Conservation (phyloP, 495 filamentous ascomycete genomes). For the Gamarada debralockiae region DNA sequence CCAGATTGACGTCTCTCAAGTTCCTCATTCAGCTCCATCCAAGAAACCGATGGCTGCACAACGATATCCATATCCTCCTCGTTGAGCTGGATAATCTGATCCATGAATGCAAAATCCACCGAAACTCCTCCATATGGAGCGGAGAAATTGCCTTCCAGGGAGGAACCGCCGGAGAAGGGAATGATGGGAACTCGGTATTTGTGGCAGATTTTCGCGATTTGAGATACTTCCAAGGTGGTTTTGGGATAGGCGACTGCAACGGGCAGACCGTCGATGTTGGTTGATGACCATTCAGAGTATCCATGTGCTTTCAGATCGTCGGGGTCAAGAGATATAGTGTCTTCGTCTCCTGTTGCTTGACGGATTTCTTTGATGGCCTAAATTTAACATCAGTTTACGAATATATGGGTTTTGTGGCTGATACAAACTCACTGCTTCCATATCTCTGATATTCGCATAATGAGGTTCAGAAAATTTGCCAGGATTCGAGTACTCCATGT, state of each 20-base stretch:
- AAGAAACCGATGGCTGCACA: conserved; percentile 86
- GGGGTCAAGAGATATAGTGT: conserved; percentile 76
- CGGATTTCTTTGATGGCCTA: conserved; percentile 63
- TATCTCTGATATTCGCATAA: conserved; percentile 46
- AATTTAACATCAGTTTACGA: neutral
- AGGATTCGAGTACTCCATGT: conserved; percentile 27
- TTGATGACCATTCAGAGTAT: conserved; percentile 85
- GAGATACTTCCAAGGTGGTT: conserved; percentile 73
- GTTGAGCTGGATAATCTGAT: conserved; percentile 73
- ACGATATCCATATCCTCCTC: conserved; percentile 89
- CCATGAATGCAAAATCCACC: conserved; percentile 87
- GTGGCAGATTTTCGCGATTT: conserved; percentile 76
- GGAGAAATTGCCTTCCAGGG: conserved; percentile 85
- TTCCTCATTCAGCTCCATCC: conserved; percentile 82
- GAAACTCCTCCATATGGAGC: conserved; percentile 81
- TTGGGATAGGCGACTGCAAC: conserved; percentile 80
- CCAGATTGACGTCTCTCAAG: conserved; percentile 59
- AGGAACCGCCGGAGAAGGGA: conserved; percentile 76
- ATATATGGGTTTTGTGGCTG: neutral
- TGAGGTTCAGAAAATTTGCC: conserved; percentile 32
- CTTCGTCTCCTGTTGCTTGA: conserved; percentile 54
- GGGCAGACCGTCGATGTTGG: conserved; percentile 72
- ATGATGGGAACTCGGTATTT: conserved; percentile 84
- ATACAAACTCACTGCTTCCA: conserved; percentile 41
- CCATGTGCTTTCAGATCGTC: conserved; percentile 80